These are phyloP conservation scores for Fusarium robinianum DNA, from an alignment of 2,329 filamentous ascomycete genomes.

Conservation along the genomic window DNA sequence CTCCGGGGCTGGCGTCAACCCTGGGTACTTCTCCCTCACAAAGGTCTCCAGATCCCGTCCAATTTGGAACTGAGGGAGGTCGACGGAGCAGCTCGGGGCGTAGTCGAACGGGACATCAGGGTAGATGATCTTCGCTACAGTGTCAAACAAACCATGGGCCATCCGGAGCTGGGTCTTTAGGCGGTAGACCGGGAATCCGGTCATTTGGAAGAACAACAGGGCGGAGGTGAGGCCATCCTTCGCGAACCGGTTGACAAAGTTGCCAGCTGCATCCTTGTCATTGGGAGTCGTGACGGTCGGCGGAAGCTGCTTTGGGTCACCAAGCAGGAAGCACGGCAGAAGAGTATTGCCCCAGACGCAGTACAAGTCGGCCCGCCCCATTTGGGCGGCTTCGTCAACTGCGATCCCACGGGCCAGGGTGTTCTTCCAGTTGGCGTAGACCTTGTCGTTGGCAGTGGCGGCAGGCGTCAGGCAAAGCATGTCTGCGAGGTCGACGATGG, in stretches of 20 bases:
- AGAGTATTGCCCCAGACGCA: conserved; percentile 31
- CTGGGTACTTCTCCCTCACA: conserved; percentile 1
- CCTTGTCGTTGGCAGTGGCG: neutral
- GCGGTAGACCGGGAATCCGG: neutral
- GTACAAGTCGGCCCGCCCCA: conserved; percentile 22
- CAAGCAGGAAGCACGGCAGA: conserved; percentile 25
- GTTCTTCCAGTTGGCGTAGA: neutral
- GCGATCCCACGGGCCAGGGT: conserved; percentile 1
- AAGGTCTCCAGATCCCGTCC: conserved; percentile 45
- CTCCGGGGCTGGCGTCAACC: neutral
- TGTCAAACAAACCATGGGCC: conserved; percentile 3
- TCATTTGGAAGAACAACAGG: neutral
- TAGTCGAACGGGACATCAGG: neutral
- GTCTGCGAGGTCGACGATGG: conserved; percentile 7
- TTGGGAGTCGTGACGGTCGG: conserved; percentile 7
- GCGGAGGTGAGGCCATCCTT: neutral
- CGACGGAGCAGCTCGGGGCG: neutral
- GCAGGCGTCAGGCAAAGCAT: conserved; percentile 18
- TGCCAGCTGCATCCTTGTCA: neutral
- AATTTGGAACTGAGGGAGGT: conserved; percentile 59
- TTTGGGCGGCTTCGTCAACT: conserved; percentile 32
- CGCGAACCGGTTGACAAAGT: neutral
- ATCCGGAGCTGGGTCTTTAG: conserved; percentile 3
- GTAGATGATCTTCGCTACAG: neutral
- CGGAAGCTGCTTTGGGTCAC: conserved; percentile 24